Conservation (phyloP, 352 stramenopile species). For the Globisporangium canariense region DNA sequence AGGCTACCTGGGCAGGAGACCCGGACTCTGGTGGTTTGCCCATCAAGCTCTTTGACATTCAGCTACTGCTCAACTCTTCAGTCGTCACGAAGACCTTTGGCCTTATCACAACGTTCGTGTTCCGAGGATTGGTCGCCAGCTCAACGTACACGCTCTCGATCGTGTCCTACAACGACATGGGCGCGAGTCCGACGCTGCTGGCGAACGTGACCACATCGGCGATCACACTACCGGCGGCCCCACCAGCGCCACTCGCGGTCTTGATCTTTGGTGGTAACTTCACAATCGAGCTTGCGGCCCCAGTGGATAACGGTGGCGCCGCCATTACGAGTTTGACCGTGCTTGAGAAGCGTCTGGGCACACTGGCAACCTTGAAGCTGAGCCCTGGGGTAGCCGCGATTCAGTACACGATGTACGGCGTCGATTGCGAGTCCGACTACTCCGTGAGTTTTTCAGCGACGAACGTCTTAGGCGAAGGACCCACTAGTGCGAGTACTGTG, state of each 20-base stretch:
- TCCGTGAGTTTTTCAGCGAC: conserved; percentile 33
- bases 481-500: conserved; percentile 15
- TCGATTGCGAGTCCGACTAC: conserved; percentile 33
- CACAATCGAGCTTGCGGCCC: conserved; percentile 37
- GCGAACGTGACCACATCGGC: conserved; percentile 24
- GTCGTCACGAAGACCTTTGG: conserved; percentile 21
- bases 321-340: conserved; percentile 35
- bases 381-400: background rate
- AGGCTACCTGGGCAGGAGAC: conserved; percentile 34
- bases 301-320: conserved; percentile 42
- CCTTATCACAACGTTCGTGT: conserved; percentile 20
- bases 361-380: conserved; percentile 23
- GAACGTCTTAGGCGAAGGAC: conserved; percentile 36
- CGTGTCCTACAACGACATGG: conserved; percentile 31
- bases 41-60: conserved; percentile 34
- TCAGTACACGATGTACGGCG: conserved; percentile 28
- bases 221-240: conserved; percentile 21
- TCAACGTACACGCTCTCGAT: conserved; percentile 35
- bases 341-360: conserved; percentile 30
- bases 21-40: conserved; percentile 41
- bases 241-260: conserved; percentile 24
- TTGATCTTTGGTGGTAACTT: conserved; percentile 58
- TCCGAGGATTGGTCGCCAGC: conserved; percentile 31
- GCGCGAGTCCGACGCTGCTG: conserved; percentile 22
- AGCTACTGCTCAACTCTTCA: conserved; percentile 22